Base-by-base conservation (phyloP, 2,329 filamentous ascomycete species). In the Teratosphaeria viscida region DNA sequence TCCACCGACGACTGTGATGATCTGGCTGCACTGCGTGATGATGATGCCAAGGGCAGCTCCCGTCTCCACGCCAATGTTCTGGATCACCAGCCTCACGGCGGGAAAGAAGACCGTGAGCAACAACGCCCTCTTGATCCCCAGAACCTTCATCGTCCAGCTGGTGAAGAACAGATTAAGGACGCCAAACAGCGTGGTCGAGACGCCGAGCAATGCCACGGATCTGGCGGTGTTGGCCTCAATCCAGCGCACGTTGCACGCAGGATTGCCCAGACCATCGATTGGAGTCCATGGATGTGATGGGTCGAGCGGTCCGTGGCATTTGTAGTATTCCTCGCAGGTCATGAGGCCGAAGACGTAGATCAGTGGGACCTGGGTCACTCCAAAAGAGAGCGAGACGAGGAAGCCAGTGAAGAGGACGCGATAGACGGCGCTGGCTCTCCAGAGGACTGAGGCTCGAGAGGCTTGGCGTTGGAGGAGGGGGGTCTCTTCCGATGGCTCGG, bases 241-340 rank as follows among this genome's bases (percentile, higher is more conserved):
- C 62, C 82, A 81, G 58, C 81, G 81, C 37, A 79, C 77, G 54
- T 77, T 78, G 67, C 87, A 90, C 16, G 81, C 77, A 8, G 32
- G 16, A 16, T 56, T 1, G 12, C 32, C 55, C 7, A 37, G 11
- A 16, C 55, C 55, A 61, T 85, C 81, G 4, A 19, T 35, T 23
- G 52, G 32, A 54, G n/a, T 35, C 39, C 57, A 52, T 10, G 43
- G 43, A n/a, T 49, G 43, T 8, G 43, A 8, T 39, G 55, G 55
- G 39, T 56, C 32, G 32, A 29, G 77, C 12, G 81, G 77, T 19
- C 8, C n/a, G 66, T 88, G 81, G 2, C 75, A 75, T 39, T 78
- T 74, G 72, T 89, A 90, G 70, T 84, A 90, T 57, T 81, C 79
- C 58, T 89, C 84, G 72, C 87, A 90, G 56, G 83, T 84, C 85